phyloP scores from a whole-genome alignment of 1,139 yeast species.

The Blastobotrys proliferans region DNA sequence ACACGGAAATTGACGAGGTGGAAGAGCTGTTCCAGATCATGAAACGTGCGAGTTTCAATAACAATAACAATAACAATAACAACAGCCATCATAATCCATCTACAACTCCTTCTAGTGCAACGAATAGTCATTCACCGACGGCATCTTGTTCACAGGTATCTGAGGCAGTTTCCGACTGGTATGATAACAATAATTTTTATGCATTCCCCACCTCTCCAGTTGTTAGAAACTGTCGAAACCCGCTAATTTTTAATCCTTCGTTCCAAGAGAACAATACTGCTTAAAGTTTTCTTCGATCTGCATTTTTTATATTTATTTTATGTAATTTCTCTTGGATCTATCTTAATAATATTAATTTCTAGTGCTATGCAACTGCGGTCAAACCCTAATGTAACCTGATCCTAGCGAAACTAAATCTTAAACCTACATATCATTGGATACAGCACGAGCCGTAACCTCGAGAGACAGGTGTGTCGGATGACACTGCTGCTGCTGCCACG shows the following conservation, averaged over 20 bases:
- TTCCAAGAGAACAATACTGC: conserved; percentile 18
- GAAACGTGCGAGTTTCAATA: conserved; percentile 18
- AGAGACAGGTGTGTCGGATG: no score
- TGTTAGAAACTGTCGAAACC: conserved; percentile 26
- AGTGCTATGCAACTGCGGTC: no score
- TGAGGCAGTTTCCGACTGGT: no score
- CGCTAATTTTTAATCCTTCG: conserved; percentile 24
- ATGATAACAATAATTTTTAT: conserved; percentile 3
- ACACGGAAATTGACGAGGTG: conserved; percentile 14
- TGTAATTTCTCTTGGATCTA: no score
- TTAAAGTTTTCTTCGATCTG: no score
- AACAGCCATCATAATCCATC: background rate
- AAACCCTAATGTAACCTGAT: no score
- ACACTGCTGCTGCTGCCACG: no score
- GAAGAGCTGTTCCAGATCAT: conserved; percentile 25
- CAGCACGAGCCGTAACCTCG: no score
- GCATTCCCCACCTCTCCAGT: conserved; percentile 26
- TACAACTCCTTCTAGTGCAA: background rate
- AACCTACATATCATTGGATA: no score
- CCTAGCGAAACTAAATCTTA: no score
- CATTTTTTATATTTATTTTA: no score
- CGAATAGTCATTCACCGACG: background rate
- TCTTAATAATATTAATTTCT: no score
- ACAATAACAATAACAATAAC: background rate
- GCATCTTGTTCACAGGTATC: background rate